phyloP scores from a whole-genome alignment of 345 rosid species.

The Melaleuca alternifolia region DNA sequence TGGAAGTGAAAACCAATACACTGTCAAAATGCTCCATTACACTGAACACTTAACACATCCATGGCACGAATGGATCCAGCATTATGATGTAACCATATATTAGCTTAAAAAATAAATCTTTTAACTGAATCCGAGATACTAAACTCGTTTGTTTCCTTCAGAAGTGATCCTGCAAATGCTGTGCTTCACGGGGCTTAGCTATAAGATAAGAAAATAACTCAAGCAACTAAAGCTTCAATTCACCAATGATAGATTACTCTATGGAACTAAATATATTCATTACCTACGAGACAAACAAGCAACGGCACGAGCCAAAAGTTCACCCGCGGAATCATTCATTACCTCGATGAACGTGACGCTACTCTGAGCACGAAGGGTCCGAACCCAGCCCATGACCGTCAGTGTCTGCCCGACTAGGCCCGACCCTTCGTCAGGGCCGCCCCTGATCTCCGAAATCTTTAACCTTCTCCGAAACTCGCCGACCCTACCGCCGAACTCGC shows the following conservation, averaged over 20 bases:
- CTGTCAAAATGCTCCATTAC: background rate
- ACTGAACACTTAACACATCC: background rate
- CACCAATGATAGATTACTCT: background rate
- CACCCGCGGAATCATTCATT: background rate
- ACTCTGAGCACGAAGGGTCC: constrained; percentile 84
- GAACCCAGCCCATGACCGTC: constrained; percentile 80
- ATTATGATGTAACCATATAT: background rate
- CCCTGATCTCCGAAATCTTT: constrained; percentile 73
- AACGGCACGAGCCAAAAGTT: background rate
- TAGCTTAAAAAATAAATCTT: background rate
- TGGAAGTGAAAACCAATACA: background rate
- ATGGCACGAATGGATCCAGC: background rate
- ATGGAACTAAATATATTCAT: background rate
- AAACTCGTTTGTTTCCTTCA: background rate
- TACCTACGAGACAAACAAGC: background rate
- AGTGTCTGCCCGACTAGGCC: constrained; percentile 51
- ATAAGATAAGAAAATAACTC: background rate
- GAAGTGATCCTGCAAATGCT: background rate
- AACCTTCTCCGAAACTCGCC: constrained; percentile 63
- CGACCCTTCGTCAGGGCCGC: constrained; percentile 59
- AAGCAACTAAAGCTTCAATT: background rate
- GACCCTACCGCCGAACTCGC: constrained; percentile 21
- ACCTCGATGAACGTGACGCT: constrained; percentile 85
- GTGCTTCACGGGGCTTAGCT: background rate
- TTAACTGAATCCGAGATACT: background rate